A percentile compares a stretch with the other conserved stretches of the same genome.
Conservation (phyloP, 2,329 filamentous ascomycete genomes). For the Cercospora janseana region DNA sequence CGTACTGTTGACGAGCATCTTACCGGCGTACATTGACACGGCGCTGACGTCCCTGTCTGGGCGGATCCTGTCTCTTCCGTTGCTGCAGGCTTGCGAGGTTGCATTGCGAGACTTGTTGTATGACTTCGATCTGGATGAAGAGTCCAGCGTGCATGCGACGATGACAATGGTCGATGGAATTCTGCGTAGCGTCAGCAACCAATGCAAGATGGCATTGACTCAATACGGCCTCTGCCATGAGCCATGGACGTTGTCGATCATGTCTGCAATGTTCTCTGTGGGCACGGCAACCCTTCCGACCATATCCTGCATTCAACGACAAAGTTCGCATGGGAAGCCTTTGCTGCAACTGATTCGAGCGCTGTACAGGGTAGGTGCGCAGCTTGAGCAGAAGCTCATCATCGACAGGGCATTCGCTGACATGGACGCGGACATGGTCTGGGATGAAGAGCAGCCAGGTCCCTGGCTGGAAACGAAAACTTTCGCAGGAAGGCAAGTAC, state of each 20-base stretch:
- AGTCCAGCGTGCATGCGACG: background rate
- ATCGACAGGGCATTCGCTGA: background rate
- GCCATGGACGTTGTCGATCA: background rate
- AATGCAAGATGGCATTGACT: background rate
- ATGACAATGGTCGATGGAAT: background rate
- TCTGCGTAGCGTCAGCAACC: background rate
- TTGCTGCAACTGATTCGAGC: constrained; percentile 12
- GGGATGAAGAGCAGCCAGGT: background rate
- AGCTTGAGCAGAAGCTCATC: constrained; percentile 11
- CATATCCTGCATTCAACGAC: constrained; percentile 19
- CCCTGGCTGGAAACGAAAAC: constrained; percentile 28
- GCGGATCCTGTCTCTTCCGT: constrained; percentile 54
- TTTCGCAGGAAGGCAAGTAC: constrained; percentile 42
- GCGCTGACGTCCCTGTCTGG: constrained; percentile 47
- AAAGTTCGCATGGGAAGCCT: constrained; percentile 7
- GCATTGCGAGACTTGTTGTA: constrained; percentile 48
- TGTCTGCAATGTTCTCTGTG: constrained; percentile 21
- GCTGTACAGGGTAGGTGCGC: constrained; percentile 5
- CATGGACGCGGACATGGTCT: background rate
- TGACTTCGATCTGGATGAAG: constrained; percentile 15
- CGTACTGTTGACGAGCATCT: constrained; percentile 54
- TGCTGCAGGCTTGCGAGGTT: constrained; percentile 49
- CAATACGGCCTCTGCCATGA: background rate
- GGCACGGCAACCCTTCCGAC: constrained; percentile 18
- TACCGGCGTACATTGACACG: constrained; percentile 57